Evolutionary conservation across 2,329 filamentous ascomycete species (phyloP), one percentile per base, ranked within the genome.

Genomic region (Clonostachys solani): DNA sequence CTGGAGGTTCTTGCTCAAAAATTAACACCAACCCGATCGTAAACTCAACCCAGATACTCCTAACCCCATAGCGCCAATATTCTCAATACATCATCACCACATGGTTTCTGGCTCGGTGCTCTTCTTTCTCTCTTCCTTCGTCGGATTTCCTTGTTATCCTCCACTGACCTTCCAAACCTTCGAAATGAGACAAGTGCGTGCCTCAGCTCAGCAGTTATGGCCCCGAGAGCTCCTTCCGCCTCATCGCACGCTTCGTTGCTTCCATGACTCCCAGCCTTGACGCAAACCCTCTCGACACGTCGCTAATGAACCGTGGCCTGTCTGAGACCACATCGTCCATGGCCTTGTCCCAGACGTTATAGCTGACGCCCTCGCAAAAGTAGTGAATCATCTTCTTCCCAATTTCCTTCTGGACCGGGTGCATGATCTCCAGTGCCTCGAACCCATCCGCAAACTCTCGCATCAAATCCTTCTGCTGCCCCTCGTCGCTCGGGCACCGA

Each of bases 381-480:
- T 65, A 65, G 9, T 53, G 49, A n/a, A 66, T 52, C 42, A 67
- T 55, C 10, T 38, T 45, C 5, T 47, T 42, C 4, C 47, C 55
- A 9, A 67, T 50, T 6, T 50, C 51, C 33, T 36, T 45, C 49
- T 65, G 63, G 2, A 33, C 29, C 5, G 35, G n/a, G 16, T 64
- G 54, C 4, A 45, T 50, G 23, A 48, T 43, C 40, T 55, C 49
- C 15, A 67, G 50, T 1, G 60, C 61, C 49, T 67, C 64, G 47
- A 60, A 67, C 7, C 54, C 64, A 29, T 66, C 60, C 8, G 63
- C 64, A 53, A 67, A 67, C 51, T 64, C 60, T 12, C 54, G 41
- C 53, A 61, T 65, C n/a, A 61, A 49, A 3, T 48, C 38, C 44
- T 53, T 56, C 47, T 67, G 64, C n/a, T 54, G 52, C 7, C 43